Evolutionary conservation across 148 eudicot species (phyloP).

Genomic region (Silene conica): DNA sequence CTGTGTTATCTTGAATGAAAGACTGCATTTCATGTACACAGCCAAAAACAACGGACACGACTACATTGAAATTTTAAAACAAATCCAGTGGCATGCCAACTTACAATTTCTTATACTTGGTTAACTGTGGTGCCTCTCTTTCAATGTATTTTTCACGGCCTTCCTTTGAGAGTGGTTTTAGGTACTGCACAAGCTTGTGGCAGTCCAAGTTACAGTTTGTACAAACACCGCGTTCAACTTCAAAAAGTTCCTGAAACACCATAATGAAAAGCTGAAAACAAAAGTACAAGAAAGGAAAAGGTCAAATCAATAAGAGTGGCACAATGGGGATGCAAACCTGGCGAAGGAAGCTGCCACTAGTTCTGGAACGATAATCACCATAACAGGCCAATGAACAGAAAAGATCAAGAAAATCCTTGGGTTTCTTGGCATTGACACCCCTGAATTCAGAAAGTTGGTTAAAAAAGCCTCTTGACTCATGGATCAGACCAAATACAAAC

Average conservation of each 20-base stretch:
- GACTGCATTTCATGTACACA: not conserved
- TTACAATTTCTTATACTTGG: slow-evolving; percentile 55
- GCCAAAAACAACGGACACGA: not conserved
- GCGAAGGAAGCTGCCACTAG: slow-evolving; percentile 77
- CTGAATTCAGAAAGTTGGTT: slow-evolving; percentile 36
- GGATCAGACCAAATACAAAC: not conserved
- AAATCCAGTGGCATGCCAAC: slow-evolving; percentile 25
- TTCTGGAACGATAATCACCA: slow-evolving; percentile 70
- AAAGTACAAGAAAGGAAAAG: slow-evolving; percentile 3
- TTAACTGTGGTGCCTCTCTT: slow-evolving; percentile 67
- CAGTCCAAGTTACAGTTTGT: slow-evolving; percentile 75
- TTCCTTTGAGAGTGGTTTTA: slow-evolving; percentile 51
- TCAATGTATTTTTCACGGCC: slow-evolving; percentile 55
- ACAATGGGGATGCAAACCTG: slow-evolving; percentile 42
- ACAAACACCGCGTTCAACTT: slow-evolving; percentile 85
- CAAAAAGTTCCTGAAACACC: slow-evolving; percentile 67
- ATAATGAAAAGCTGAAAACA: not conserved
- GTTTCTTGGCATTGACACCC: slow-evolving; percentile 57
- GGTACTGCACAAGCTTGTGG: slow-evolving; percentile 74
- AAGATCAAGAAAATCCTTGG: slow-evolving; percentile 82
- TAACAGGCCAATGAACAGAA: slow-evolving; percentile 75
- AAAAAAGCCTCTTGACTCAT: not conserved
- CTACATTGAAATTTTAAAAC: not conserved
- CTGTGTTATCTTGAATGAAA: not conserved
- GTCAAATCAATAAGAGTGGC: slow-evolving; percentile 5